Evolutionary conservation across 75 land plant species (phyloP).

Genomic region (Pinus taeda): DNA sequence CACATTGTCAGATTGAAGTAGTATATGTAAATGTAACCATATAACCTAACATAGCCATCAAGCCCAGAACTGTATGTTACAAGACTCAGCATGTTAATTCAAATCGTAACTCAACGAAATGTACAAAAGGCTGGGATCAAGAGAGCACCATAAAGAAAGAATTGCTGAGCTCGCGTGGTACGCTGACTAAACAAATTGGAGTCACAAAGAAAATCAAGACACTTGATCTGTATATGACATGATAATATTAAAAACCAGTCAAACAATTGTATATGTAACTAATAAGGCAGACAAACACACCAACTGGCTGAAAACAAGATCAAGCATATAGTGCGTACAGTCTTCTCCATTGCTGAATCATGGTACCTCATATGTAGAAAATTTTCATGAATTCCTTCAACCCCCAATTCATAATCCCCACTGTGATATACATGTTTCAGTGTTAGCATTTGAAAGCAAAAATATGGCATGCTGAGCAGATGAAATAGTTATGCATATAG

Average conservation of each 20-base stretch:
- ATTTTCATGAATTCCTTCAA: slow-evolving; percentile 93
- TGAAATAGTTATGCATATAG: neutral
- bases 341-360: slow-evolving; percentile 88
- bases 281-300: neutral
- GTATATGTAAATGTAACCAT: neutral
- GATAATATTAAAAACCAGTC: neutral
- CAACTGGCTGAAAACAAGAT: neutral
- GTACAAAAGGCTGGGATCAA: neutral
- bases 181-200: slow-evolving; percentile 61
- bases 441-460: neutral
- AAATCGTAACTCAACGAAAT: neutral
- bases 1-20: neutral
- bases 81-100: neutral
- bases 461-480: neutral
- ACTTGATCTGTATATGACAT: slow-evolving; percentile 51
- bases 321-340: slow-evolving; percentile 42
- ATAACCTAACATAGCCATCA: neutral
- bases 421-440: slow-evolving; percentile 32
- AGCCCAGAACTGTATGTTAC: neutral
- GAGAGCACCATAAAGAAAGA: slow-evolving; percentile 58
- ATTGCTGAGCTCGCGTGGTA: slow-evolving; percentile 59
- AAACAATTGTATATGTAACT: neutral
- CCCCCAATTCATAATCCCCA: slow-evolving; percentile 81
- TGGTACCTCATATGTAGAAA: slow-evolving; percentile 75
- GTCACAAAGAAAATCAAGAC: slow-evolving; percentile 65